Conservation (phyloP, 805 yeast species). For the Candida ficus region DNA sequence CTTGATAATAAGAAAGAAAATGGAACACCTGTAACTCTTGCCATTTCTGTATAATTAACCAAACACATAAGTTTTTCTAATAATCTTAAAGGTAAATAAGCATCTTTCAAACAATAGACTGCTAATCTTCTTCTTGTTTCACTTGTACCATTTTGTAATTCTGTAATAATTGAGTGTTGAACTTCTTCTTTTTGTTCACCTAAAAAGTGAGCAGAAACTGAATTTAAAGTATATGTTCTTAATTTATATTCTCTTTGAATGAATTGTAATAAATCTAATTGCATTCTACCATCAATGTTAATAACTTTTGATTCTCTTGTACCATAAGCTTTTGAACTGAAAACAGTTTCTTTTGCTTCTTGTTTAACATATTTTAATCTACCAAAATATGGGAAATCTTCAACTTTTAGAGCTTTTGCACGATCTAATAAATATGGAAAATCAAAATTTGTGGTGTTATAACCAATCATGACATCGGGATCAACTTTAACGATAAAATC, state of each 20-base stretch:
- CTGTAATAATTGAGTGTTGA: conserved; percentile 94
- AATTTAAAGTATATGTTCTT: conserved; percentile 89
- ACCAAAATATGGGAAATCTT: conserved; percentile 80
- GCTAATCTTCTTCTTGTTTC: conserved; percentile 95
- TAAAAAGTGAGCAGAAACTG: conserved; percentile 90
- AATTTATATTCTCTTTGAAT: conserved; percentile 92
- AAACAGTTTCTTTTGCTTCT: conserved; percentile 73
- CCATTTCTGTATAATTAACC: conserved; percentile 98
- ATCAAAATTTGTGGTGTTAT: conserved; percentile 92
- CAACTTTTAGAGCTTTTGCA: conserved; percentile 64
- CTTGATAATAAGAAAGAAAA: conserved; percentile 81
- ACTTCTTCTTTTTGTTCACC: conserved; percentile 98
- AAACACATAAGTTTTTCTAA: conserved; percentile 93
- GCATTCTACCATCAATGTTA: conserved; percentile 94
- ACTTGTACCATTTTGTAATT: conserved; percentile 83
- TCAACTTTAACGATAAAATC: conserved; percentile 81
- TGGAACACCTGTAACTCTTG: conserved; percentile 98
- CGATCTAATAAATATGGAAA: conserved; percentile 88
- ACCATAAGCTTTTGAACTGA: conserved; percentile 95
- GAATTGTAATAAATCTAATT: conserved; percentile 86
- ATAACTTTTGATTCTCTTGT: conserved; percentile 88
- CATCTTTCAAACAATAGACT: conserved; percentile 95
- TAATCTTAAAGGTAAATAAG: conserved; percentile 82
- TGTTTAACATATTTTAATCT: conserved; percentile 64
- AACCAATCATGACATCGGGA: conserved; percentile 96